Evolutionary conservation across 768 basidiomycete genomes (phyloP).

Genomic region (Roridomyces roridus): DNA sequence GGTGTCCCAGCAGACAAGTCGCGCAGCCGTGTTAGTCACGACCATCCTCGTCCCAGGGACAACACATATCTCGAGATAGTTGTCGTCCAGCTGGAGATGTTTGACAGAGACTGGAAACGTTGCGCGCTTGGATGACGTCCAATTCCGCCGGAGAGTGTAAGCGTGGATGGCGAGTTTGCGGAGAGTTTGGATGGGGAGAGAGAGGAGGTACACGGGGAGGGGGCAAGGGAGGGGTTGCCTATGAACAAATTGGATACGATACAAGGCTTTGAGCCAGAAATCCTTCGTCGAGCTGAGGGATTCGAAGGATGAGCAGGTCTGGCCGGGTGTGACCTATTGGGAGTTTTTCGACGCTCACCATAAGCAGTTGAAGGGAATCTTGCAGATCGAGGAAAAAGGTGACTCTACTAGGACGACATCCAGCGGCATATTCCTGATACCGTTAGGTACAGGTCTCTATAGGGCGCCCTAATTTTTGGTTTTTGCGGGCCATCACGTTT

Average conservation of each 20-base stretch:
- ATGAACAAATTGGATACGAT: neutral
- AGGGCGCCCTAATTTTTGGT: no score
- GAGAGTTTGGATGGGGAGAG: neutral
- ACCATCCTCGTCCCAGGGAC: conserved; percentile 15
- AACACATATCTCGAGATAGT: neutral
- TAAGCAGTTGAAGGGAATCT: no score
- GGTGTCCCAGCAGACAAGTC: conserved; percentile 1
- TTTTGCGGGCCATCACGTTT: no score
- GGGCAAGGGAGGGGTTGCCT: conserved; percentile 2
- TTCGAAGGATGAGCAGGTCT: conserved; percentile 8
- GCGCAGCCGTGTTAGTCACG: neutral
- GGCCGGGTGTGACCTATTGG: no score
- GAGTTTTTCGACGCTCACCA: no score
- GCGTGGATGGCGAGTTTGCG: conserved; percentile 10
- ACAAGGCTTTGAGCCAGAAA: conserved; percentile 14
- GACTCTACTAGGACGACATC: no score
- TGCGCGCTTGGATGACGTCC: conserved; percentile 1
- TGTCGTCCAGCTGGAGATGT: neutral
- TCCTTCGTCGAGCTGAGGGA: conserved; percentile 1
- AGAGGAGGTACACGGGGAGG: neutral
- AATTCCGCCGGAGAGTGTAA: conserved; percentile 4
- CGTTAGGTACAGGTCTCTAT: no score
- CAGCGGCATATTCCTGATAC: no score
- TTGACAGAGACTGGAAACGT: neutral
- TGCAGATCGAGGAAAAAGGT: no score